A percentile compares a stretch with the other conserved stretches of the same genome.
These are phyloP conservation scores for Fremontodendron californicum DNA, from an alignment of 345 rosid species.

Conservation along the genomic window DNA sequence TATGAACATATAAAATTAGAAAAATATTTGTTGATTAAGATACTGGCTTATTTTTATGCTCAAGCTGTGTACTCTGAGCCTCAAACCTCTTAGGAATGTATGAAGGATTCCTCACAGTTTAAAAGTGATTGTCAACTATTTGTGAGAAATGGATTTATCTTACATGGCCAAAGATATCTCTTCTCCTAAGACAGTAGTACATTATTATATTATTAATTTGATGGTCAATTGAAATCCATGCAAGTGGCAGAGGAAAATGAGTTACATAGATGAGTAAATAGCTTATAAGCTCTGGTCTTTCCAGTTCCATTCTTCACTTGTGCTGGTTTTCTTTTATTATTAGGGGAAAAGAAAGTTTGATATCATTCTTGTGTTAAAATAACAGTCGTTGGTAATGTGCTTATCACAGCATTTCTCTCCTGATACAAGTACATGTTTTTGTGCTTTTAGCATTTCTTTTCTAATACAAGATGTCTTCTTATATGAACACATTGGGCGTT, in stretches of 20 bases:
- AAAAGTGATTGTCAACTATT: background rate
- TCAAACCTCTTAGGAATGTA: background rate
- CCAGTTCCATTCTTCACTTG: background rate
- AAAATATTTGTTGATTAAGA: background rate
- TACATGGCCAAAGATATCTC: background rate
- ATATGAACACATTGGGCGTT: background rate
- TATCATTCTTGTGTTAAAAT: background rate
- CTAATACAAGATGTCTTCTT: background rate
- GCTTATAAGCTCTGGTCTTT: background rate
- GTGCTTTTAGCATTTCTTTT: background rate
- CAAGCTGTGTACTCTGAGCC: background rate
- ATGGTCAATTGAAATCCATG: background rate
- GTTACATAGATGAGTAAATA: background rate
- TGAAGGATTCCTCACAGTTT: background rate
- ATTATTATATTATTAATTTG: background rate
- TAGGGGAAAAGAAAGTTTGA: background rate
- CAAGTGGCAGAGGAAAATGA: background rate
- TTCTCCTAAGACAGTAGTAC: background rate
- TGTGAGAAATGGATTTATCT: background rate
- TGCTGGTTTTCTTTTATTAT: background rate
- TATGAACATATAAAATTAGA: background rate
- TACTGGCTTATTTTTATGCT: background rate
- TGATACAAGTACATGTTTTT: background rate
- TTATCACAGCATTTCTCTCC: background rate
- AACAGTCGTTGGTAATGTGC: background rate